Evolutionary conservation across 2,329 filamentous ascomycete species (phyloP).

Genomic region (Diaporthe sp.): DNA sequence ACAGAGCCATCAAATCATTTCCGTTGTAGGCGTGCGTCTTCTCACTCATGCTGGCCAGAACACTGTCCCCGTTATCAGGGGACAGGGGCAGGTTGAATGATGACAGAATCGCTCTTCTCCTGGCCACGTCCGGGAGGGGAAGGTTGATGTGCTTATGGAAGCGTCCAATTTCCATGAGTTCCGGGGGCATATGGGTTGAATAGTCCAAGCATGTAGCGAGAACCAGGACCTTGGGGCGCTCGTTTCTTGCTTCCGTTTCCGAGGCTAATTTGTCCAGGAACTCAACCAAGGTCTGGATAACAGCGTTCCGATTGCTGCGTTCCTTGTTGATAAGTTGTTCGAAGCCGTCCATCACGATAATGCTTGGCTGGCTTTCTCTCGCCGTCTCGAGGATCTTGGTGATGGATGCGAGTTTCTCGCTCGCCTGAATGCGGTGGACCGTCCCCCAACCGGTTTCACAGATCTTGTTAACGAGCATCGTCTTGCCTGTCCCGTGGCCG

Average conservation of each 20-base stretch:
- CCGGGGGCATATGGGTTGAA: slow-evolving; percentile 77
- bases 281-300: slow-evolving; percentile 63
- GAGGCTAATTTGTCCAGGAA: slow-evolving; percentile 65
- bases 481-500: slow-evolving; percentile 87
- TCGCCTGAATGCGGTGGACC: slow-evolving; percentile 71
- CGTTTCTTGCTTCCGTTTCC: slow-evolving; percentile 51
- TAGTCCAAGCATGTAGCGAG: slow-evolving; percentile 80
- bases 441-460: slow-evolving; percentile 77
- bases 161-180: slow-evolving; percentile 73
- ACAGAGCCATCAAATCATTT: slow-evolving; percentile 77
- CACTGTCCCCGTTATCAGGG: slow-evolving; percentile 61
- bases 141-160: slow-evolving; percentile 79
- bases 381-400: slow-evolving; percentile 79
- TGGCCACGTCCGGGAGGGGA: slow-evolving; percentile 78
- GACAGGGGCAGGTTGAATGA: slow-evolving; percentile 64
- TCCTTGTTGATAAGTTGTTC: slow-evolving; percentile 77
- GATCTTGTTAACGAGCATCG: slow-evolving; percentile 77
- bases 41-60: slow-evolving; percentile 73
- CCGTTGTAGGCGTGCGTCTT: slow-evolving; percentile 91
- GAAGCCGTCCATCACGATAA: slow-evolving; percentile 84
- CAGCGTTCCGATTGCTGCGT: slow-evolving; percentile 61
- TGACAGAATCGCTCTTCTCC: slow-evolving; percentile 80
- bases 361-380: slow-evolving; percentile 75
- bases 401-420: slow-evolving; percentile 70
- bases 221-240: slow-evolving; percentile 73